Percentiles rank a stretch among this genome's conserved stretches.
Conservation (phyloP, 2,329 filamentous ascomycete genomes). For the Sarocladium oryzae region DNA sequence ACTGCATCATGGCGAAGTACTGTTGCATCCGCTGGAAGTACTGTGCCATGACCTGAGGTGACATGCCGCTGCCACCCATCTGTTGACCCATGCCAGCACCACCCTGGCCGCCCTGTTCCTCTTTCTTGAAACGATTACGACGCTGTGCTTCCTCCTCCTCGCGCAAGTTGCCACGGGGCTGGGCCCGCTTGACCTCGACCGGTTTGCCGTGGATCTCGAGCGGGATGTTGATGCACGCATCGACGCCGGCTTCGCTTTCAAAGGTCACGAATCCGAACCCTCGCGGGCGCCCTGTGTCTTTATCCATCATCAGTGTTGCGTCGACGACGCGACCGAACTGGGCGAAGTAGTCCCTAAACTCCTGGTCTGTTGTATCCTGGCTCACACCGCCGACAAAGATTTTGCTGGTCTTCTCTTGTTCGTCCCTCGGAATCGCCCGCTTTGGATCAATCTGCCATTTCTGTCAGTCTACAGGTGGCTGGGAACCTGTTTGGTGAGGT, state of each 20-base stretch:
- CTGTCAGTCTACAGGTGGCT: slow-evolving; percentile 16
- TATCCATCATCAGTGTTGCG: slow-evolving; percentile 99
- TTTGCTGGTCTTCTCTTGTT: slow-evolving; percentile 97
- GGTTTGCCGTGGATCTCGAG: slow-evolving; percentile 92
- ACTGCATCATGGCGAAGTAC: slow-evolving; percentile 92
- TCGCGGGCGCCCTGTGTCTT: slow-evolving; percentile 92
- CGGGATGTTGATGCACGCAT: slow-evolving; percentile 76
- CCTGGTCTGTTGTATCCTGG: slow-evolving; percentile 91
- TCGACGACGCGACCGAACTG: slow-evolving; percentile 95
- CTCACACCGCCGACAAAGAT: slow-evolving; percentile 98
- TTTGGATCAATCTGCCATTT: slow-evolving; percentile 83
- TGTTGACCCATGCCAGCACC: slow-evolving; percentile 32
- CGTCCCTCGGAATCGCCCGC: slow-evolving; percentile 90
- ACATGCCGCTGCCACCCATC: slow-evolving; percentile 63
- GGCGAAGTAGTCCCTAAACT: slow-evolving; percentile 95
- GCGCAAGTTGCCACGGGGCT: slow-evolving; percentile 87
- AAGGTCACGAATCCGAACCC: slow-evolving; percentile 99
- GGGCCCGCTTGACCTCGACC: slow-evolving; percentile 97
- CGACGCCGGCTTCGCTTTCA: slow-evolving; percentile 90
- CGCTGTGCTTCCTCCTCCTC: slow-evolving; percentile 75
- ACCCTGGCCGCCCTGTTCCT: slow-evolving; percentile 25
- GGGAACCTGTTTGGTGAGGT: background rate
- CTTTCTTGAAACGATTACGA: slow-evolving; percentile 55
- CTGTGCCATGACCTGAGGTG: slow-evolving; percentile 94
- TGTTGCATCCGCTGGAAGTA: slow-evolving; percentile 99